Evolutionary conservation across 2,329 filamentous ascomycete genomes (phyloP), one percentile per base, ranked within the genome.

Genomic region (Penicillium sp.): DNA sequence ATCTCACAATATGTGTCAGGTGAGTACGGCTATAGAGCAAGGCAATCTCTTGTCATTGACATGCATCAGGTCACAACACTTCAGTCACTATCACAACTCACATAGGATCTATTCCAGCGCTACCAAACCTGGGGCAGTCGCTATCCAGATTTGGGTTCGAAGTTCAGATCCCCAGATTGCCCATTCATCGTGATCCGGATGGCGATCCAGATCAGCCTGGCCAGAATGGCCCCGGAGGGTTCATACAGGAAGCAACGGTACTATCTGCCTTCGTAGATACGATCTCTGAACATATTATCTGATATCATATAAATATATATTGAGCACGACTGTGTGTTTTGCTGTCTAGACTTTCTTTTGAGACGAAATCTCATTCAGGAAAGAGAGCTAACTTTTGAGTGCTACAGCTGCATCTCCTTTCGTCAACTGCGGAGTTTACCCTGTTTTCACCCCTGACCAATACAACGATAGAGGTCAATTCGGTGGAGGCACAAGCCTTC

Each of bases 1-100:
- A 78, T 98, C 9, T 96, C 92, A 2, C 88, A 91, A 69, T 98
- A 95, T 71, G 82, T 97, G 11, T 98, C 93, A 3, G 93, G 85
- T 85, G 71, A 52, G 75, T 66, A n/a, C 23, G 31, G 6, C 7
- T 3, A 31, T 21, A 17, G 35, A 7, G 30, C 26, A 21, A 1
- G 4, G 11, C n/a, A 31, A 21, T 8, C 11, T 19, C 49, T 49
- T 46, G 17, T 63, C 31, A 51, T 45, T 66, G 35, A 71, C 60
- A 31, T 19, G 29, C 26, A 38, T 1, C 58, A 86, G 85, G 93
- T 8, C 89, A 85, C 74, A 97, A 98, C 78, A 93, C 91, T 1
- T 92, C 88, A 21, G 78, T 98, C 49, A 91, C 88, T 0, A 77
- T 97, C 9, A 86, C 87, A 72, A 85, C 90, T 2, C 91, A 97